These are phyloP conservation scores for Fagopyrum homotropicum DNA, from an alignment of 148 eudicot species.

Conservation along the genomic window DNA sequence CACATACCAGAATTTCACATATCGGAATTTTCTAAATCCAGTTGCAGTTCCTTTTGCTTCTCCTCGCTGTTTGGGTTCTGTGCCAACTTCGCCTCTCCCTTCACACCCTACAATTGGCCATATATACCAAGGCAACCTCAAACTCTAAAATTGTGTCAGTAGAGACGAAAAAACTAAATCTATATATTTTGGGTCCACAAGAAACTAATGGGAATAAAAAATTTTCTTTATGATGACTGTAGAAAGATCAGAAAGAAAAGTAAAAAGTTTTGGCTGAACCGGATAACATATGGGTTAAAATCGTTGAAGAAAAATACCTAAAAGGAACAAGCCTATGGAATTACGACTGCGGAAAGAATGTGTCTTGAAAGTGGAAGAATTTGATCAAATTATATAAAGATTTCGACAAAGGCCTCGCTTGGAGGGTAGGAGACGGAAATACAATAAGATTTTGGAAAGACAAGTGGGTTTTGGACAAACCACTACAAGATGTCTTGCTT, in stretches of 20 bases:
- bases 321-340: no score
- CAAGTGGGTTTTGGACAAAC: no score
- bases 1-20: no score
- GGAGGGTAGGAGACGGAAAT: no score
- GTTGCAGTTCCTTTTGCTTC: conserved; percentile 71
- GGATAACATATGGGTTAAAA: no score
- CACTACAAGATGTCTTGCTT: no score
- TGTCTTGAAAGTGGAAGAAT: no score
- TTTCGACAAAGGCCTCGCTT: no score
- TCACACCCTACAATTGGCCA: conserved; percentile 99
- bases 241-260: not conserved
- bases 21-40: conserved; percentile 89
- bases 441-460: no score
- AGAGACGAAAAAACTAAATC: conserved; percentile 13
- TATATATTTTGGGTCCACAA: not conserved
- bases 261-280: not conserved
- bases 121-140: conserved; percentile 96
- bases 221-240: not conserved
- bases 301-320: no score
- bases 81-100: conserved; percentile 59
- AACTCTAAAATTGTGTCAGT: conserved; percentile 98
- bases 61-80: conserved; percentile 39
- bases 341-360: no score
- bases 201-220: not conserved
- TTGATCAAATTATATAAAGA: no score